Evolutionary conservation across 306 rosid species (phyloP), one percentile per base, ranked within the genome.

Genomic region (Clitoria ternatea): DNA sequence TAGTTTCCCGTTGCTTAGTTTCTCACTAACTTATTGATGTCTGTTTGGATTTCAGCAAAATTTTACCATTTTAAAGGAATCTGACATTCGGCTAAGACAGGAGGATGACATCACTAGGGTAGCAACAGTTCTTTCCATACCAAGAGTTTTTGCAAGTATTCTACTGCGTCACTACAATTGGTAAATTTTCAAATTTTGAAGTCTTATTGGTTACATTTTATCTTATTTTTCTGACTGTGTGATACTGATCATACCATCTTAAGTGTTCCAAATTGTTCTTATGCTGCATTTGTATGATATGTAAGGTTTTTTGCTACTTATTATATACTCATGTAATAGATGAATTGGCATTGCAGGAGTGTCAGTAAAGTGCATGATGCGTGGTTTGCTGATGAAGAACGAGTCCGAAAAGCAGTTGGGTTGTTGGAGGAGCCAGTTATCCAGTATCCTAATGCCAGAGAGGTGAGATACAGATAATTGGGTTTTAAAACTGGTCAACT

Each of bases 351-450:
- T 75, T 66, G 40, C 74, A 83, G 86, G 96, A 89, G 84, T n/a
- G 82, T 85, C 63, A 84, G 87, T 52, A 86, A 85, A 84, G 84
- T 92, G 60, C 89, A 84, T 32, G 98, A 92, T 69, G 85, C 80
- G 48, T 92, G 98, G 98, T 92, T 92, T 80, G 90, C 87, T 36
- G 87, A 92, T 66, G 96, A 92, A 80, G 82, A 74, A 33, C 27
- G 7, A 66, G 92, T 85, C 26, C 77, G 96, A 52, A 81, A 79
- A 59, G 43, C 52, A 9, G 86, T 89, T 77, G 98, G 96, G 59
- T 85, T 92, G 82, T 81, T 85, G 80, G 88, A 83, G 65, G 73
- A 61, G 20, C 89, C 86, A 30, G 79, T 74, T 48, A 76, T 76
- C 17, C 78, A 55, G 72, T 40, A 37, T 72, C 52, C 72, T 66